Conservation (phyloP, 495 filamentous ascomycete species). For the Aspergillus leporis region DNA sequence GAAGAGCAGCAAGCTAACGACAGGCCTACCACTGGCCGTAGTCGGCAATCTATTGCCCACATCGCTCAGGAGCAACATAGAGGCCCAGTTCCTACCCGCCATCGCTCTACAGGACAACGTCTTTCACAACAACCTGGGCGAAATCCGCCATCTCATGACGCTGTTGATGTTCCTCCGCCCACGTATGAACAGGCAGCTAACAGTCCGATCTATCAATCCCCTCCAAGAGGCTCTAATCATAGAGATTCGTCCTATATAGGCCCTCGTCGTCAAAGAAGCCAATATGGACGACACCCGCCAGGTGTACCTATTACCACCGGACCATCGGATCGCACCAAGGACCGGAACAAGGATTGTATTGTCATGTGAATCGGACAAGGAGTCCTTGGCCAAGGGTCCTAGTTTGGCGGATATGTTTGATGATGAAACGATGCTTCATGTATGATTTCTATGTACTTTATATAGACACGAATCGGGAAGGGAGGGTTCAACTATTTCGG, state of each 20-base stretch:
- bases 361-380: constrained; percentile 37
- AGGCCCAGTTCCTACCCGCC: constrained; percentile 7
- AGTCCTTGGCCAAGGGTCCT: background rate
- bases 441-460: constrained; percentile 18
- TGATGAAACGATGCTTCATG: constrained; percentile 14
- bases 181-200: constrained; percentile 79
- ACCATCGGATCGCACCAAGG: constrained; percentile 24
- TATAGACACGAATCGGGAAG: constrained; percentile 8
- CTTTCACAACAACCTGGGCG: constrained; percentile 14
- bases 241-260: constrained; percentile 18
- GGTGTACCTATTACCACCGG: constrained; percentile 15
- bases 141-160: constrained; percentile 33
- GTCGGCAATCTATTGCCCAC: constrained; percentile 16
- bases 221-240: constrained; percentile 56
- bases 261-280: constrained; percentile 24
- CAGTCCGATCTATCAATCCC: constrained; percentile 62
- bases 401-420: constrained; percentile 9
- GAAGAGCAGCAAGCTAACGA: constrained; percentile 36
- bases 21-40: constrained; percentile 8
- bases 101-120: constrained; percentile 14
- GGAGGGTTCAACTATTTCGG: constrained; percentile 8
- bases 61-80: background rate
- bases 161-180: constrained; percentile 67
- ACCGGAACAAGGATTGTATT: constrained; percentile 44
- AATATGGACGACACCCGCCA: constrained; percentile 19